Evolutionary conservation across 805 yeast species (phyloP).

Genomic region (Pichia cabralensis): DNA sequence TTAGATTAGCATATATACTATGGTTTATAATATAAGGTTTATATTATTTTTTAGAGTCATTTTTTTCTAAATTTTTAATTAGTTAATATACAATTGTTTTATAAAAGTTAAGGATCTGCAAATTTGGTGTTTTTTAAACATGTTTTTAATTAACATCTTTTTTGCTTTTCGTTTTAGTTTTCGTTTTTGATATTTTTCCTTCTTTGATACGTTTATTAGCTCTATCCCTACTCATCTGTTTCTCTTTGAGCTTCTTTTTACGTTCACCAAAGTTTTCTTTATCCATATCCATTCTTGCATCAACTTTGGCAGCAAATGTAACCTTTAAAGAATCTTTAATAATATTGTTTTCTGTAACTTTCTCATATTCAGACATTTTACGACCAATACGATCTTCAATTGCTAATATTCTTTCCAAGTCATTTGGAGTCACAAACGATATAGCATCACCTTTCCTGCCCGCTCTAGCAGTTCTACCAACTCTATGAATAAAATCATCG

Average conservation of each 20-base stretch:
- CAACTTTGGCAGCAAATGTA: slow-evolving; percentile 78
- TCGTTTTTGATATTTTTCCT: slow-evolving; percentile 3
- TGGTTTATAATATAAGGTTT: too few relatives aligned
- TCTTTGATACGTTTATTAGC: too few relatives aligned
- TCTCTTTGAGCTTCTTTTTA: slow-evolving; percentile 16
- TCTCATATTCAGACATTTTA: slow-evolving; percentile 68
- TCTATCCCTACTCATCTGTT: too few relatives aligned
- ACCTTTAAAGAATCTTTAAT: slow-evolving; percentile 61
- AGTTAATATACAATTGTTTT: too few relatives aligned
- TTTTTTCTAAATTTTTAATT: too few relatives aligned
- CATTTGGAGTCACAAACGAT: slow-evolving; percentile 77
- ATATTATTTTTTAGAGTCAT: too few relatives aligned
- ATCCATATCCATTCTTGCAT: slow-evolving; percentile 90
- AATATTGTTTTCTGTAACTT: slow-evolving; percentile 61
- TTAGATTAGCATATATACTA: too few relatives aligned
- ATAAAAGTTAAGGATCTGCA: too few relatives aligned
- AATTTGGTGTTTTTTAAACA: too few relatives aligned
- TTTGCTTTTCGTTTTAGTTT: too few relatives aligned
- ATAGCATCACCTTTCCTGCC: slow-evolving; percentile 82
- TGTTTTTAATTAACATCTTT: too few relatives aligned
- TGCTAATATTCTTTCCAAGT: slow-evolving; percentile 67
- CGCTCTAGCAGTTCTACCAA: slow-evolving; percentile 97
- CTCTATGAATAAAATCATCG: slow-evolving; percentile 77
- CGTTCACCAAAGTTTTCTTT: slow-evolving; percentile 76
- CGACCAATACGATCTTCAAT: slow-evolving; percentile 78